phyloP scores from a whole-genome alignment of 352 stramenopile genomes.

The Globisporangium takayamanum region DNA sequence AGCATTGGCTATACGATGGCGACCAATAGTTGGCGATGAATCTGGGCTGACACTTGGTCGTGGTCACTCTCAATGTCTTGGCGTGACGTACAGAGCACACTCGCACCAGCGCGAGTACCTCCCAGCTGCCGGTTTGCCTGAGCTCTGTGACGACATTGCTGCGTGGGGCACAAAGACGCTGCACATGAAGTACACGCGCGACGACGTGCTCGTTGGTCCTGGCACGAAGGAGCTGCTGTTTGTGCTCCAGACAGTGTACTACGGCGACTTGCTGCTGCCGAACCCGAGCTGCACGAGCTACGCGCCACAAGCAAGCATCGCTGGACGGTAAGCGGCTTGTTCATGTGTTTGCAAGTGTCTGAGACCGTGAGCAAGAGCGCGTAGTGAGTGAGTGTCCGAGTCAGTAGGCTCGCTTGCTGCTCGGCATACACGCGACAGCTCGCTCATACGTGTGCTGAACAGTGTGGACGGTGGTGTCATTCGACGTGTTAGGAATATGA shows the following conservation, averaged over 20 bases:
- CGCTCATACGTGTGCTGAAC: constrained; percentile 7
- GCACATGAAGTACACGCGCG: constrained; percentile 52
- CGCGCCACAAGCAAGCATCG: constrained; percentile 79
- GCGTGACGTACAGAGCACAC: constrained; percentile 36
- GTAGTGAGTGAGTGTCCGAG: no score
- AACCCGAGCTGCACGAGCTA: constrained; percentile 86
- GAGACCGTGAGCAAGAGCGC: background rate
- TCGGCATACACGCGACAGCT: no score
- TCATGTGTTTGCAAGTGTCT: background rate
- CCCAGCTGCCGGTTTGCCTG: constrained; percentile 65
- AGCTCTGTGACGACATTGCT: constrained; percentile 75
- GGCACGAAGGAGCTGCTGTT: constrained; percentile 87
- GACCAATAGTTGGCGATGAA: background rate
- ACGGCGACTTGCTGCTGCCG: constrained; percentile 76
- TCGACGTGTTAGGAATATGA: constrained; percentile 63
- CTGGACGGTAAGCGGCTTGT: constrained; percentile 44
- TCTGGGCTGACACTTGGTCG: background rate
- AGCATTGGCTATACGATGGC: background rate
- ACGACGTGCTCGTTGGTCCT: constrained; percentile 82
- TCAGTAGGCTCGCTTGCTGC: no score
- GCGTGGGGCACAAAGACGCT: constrained; percentile 52
- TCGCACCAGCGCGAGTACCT: constrained; percentile 82
- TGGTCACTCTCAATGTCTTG: no score
- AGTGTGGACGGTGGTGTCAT: background rate
- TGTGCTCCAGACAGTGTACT: constrained; percentile 86